phyloP scores from a whole-genome alignment of 768 basidiomycete genomes.

The Rhizopogon rudus region DNA sequence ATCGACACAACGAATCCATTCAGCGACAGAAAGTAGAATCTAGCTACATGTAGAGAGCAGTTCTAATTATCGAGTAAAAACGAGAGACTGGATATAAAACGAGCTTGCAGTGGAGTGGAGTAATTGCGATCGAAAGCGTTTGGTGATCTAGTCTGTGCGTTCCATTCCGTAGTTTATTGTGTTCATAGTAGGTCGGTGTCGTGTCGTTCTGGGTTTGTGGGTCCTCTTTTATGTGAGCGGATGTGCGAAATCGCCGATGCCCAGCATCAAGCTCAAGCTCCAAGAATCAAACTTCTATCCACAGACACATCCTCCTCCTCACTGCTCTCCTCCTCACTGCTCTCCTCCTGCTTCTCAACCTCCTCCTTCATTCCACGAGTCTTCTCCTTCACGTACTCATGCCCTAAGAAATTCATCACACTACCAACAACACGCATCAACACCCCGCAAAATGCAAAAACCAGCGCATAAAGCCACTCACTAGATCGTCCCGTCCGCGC shows the following conservation, averaged over 20 bases:
- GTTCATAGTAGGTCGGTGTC: background rate
- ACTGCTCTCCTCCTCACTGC: background rate
- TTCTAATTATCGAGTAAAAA: too few relatives aligned
- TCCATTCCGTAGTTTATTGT: background rate
- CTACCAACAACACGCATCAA: conserved; percentile 25
- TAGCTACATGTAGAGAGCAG: too few relatives aligned
- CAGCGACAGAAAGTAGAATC: too few relatives aligned
- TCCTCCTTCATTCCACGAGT: background rate
- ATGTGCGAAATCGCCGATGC: background rate
- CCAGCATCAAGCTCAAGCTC: background rate
- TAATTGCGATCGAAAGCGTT: background rate
- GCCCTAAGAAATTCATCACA: conserved; percentile 60
- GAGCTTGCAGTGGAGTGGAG: too few relatives aligned
- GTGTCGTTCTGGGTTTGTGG: background rate
- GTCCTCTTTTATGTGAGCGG: background rate
- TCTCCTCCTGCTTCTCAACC: background rate
- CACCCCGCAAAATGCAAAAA: background rate
- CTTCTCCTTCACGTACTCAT: conserved; percentile 41
- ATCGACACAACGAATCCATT: too few relatives aligned
- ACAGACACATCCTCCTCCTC: background rate
- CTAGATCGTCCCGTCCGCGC: conserved; percentile 91
- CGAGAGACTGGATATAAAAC: too few relatives aligned
- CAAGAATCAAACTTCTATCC: background rate
- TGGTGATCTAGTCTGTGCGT: background rate
- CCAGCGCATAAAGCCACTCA: conserved; percentile 34